These are phyloP conservation scores for Penicillium sp. DNA, from an alignment of 2,329 filamentous ascomycete species.

Conservation along the genomic window DNA sequence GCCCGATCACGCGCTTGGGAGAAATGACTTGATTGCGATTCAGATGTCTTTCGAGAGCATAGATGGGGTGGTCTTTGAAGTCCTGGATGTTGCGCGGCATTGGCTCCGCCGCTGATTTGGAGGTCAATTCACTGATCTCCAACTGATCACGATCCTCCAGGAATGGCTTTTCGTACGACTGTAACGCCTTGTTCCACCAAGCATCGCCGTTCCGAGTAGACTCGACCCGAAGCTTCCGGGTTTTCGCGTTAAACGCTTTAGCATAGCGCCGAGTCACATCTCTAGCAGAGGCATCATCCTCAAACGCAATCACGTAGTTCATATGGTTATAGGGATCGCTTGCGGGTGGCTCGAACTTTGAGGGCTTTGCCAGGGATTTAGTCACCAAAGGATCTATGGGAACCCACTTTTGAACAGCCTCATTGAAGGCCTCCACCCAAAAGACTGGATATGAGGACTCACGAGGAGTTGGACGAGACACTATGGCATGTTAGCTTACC, in stretches of 20 bases:
- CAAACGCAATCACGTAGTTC: slow-evolving; percentile 81
- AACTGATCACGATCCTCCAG: slow-evolving; percentile 71
- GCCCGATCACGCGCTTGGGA: slow-evolving; percentile 70
- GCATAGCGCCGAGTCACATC: slow-evolving; percentile 88
- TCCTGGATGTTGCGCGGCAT: slow-evolving; percentile 85
- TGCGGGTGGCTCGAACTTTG: slow-evolving; percentile 76
- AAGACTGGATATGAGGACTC: slow-evolving; percentile 81
- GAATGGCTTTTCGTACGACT: slow-evolving; percentile 43
- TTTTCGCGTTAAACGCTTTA: slow-evolving; percentile 88
- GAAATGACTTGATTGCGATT: slow-evolving; percentile 77
- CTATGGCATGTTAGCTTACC: slow-evolving; percentile 26
- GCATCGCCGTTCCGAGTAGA: slow-evolving; percentile 52
- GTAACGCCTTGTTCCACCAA: slow-evolving; percentile 55
- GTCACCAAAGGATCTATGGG: slow-evolving; percentile 83
- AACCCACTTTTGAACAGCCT: slow-evolving; percentile 86
- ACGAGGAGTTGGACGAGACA: slow-evolving; percentile 49
- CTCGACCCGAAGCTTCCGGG: slow-evolving; percentile 76
- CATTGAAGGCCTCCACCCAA: slow-evolving; percentile 90
- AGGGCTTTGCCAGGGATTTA: slow-evolving; percentile 70
- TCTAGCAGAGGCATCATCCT: slow-evolving; percentile 70
- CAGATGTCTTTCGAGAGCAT: slow-evolving; percentile 81
- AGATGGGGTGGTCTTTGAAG: slow-evolving; percentile 81
- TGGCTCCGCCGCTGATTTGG: slow-evolving; percentile 69
- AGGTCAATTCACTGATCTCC: slow-evolving; percentile 72
- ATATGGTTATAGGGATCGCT: slow-evolving; percentile 73